A percentile compares a stretch with the other conserved stretches of the same genome.
phyloP scores from a whole-genome alignment of 768 basidiomycete species.

The Podaxis sp. region DNA sequence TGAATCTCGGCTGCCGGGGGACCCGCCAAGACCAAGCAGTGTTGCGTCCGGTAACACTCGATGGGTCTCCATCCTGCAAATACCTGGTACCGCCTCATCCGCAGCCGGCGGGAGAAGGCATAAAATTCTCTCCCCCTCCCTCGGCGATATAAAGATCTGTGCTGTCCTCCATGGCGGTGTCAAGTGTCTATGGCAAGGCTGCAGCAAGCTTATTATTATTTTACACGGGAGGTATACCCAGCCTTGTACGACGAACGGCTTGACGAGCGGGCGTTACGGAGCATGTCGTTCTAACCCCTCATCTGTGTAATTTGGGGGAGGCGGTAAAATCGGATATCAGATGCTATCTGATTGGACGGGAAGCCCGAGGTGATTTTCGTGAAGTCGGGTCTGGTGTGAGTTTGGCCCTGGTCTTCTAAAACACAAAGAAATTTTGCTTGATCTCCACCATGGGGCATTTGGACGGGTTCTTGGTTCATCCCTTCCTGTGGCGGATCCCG shows the following conservation, averaged over 20 bases:
- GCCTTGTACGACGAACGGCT: not conserved
- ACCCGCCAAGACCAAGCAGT: not conserved
- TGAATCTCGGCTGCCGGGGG: not conserved
- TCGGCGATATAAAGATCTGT: not conserved
- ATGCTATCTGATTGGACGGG: not conserved
- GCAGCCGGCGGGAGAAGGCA: not conserved
- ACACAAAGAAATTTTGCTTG: not conserved
- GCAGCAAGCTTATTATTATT: not conserved
- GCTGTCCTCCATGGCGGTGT: not conserved
- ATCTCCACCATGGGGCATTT: not conserved
- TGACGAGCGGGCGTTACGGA: not conserved
- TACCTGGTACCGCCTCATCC: not conserved
- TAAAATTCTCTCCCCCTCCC: not conserved
- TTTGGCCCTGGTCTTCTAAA: not conserved
- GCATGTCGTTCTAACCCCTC: not conserved
- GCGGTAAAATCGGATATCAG: conserved; percentile 1
- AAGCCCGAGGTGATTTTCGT: conserved; percentile 7
- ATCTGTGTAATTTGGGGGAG: not conserved
- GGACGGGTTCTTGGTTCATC: not conserved
- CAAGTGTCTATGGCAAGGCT: not conserved
- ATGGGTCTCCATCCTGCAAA: not conserved
- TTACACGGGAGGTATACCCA: too few relatives aligned
- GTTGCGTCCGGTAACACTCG: not conserved
- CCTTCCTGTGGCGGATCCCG: not conserved
- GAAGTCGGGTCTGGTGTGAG: not conserved